phyloP scores from a whole-genome alignment of 495 filamentous ascomycete genomes.

The Hypoxylon rickii region DNA sequence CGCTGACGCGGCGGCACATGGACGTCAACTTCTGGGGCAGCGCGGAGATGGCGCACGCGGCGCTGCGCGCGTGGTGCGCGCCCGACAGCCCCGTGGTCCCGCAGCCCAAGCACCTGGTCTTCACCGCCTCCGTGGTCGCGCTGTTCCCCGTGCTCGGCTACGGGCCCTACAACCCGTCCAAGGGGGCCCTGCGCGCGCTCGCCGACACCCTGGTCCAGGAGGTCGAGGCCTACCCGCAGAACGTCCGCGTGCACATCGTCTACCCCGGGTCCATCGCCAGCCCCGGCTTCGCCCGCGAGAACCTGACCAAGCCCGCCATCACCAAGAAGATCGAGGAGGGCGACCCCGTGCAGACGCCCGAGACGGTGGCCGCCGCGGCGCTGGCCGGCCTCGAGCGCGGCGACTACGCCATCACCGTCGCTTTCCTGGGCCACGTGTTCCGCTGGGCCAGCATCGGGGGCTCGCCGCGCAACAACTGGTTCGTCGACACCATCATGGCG shows the following conservation, averaged over 20 bases:
- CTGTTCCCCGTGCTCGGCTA: conserved; percentile 85
- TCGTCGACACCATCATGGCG: conserved; percentile 64
- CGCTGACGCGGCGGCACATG: conserved; percentile 76
- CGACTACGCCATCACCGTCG: conserved; percentile 74
- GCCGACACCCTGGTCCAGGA: conserved; percentile 84
- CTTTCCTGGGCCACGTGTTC: conserved; percentile 70
- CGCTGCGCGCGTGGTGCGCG: conserved; percentile 63
- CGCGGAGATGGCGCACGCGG: conserved; percentile 81
- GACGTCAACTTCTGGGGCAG: conserved; percentile 89
- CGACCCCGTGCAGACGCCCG: conserved; percentile 78
- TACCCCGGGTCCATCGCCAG: conserved; percentile 82
- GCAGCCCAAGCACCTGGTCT: conserved; percentile 76
- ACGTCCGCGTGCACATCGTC: conserved; percentile 79
- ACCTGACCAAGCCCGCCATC: conserved; percentile 77
- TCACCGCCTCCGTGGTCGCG: conserved; percentile 78
- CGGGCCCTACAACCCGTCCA: conserved; percentile 79
- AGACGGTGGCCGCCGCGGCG: conserved; percentile 48
- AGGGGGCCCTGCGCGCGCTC: conserved; percentile 82
- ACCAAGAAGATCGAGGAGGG: conserved; percentile 81
- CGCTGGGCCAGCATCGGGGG: conserved; percentile 63
- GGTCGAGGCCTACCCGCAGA: conserved; percentile 74
- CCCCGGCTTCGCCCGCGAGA: conserved; percentile 78
- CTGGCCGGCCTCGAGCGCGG: conserved; percentile 79
- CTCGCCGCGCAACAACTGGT: conserved; percentile 59
- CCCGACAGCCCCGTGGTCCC: conserved; percentile 47